Base-by-base conservation (phyloP, 2,329 filamentous ascomycete genomes). In the Pseudogymnoascus sp. region DNA sequence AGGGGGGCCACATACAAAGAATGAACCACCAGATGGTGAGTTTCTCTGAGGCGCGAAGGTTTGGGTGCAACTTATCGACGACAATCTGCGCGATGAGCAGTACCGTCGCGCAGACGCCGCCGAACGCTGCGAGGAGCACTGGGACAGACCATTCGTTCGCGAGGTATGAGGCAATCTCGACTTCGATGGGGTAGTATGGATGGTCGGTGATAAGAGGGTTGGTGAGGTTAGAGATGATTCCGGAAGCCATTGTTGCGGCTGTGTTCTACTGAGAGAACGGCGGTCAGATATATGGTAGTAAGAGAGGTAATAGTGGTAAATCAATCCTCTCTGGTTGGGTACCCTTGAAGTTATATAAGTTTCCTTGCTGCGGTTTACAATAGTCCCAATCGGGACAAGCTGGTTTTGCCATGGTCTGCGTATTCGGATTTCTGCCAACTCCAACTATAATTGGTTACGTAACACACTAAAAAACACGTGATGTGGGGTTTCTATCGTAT, bases 21-120 rank as follows among this genome's bases (percentile, higher is more conserved):
- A 87, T 81, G 73, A 93, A 93, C 90, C 90, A 93, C 75, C 91
- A 75, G 21, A 88, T 83, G 4, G 82, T 83, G 11, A 81, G 68
- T 54, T 85, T 78, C 67, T 91, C 88, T 26, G 73, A 73, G 6
- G 69, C 74, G 36, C 78, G 76, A 62, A 91, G 71, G 8, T 74
- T 77, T 1, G 85, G 83, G 16, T 83, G 79, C 42, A 79, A 70
- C 64, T 75, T 76, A 67, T 81, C 83, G 65, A 84, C 78, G 37
- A 86, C 67, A 7, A 80, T 64, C 63, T 82, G 82, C 3, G 86
- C 86, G 6, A 78, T 70, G 23, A 79, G 74, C 65, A 93, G 82
- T 65, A 91, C 81, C 39, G 75, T 75, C 0, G 77, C 74, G 70
- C 83, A 85, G 21, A 81, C 82, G 4, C 77, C 76, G 10, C 80